Conservation (phyloP, 345 rosid species). For the Moringa oleifera region DNA sequence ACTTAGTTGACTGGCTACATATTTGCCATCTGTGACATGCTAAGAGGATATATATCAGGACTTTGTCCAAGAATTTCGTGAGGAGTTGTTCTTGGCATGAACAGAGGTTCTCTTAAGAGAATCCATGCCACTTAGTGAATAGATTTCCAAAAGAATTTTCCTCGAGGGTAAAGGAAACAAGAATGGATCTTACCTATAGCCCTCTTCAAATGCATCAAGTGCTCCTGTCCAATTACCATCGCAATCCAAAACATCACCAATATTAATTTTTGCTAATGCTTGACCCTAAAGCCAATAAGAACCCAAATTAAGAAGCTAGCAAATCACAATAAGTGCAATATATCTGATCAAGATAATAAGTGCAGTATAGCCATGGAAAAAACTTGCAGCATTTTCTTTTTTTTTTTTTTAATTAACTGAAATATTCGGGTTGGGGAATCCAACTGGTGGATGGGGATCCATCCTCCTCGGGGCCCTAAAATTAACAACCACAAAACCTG, state of each 20-base stretch:
- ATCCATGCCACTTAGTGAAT: too few species aligned
- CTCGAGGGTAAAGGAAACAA: constrained; percentile 9
- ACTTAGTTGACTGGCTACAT: background rate
- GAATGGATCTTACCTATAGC: constrained; percentile 48
- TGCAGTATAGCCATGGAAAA: background rate
- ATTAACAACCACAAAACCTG: too few species aligned
- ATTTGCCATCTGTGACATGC: background rate
- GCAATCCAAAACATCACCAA: constrained; percentile 71
- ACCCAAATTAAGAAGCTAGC: constrained; percentile 17
- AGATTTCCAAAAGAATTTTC: constrained; percentile 1
- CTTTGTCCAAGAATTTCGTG: background rate
- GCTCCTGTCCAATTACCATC: constrained; percentile 73
- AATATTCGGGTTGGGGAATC: too few species aligned
- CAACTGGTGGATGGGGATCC: too few species aligned
- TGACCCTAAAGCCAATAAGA: constrained; percentile 64
- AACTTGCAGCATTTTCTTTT: too few species aligned
- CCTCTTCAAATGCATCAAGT: constrained; percentile 66
- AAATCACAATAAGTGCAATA: constrained; percentile 11
- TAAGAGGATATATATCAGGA: background rate
- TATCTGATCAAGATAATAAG: too few species aligned
- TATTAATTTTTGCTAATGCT: constrained; percentile 73
- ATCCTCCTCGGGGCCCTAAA: too few species aligned
- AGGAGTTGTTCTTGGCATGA: background rate
- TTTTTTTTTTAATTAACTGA: too few species aligned
- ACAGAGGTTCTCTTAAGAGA: background rate